Percentiles rank a stretch among this genome's conserved stretches.
Conservation (phyloP, 2,329 filamentous ascomycete species). For the Aspergillus ustus region DNA sequence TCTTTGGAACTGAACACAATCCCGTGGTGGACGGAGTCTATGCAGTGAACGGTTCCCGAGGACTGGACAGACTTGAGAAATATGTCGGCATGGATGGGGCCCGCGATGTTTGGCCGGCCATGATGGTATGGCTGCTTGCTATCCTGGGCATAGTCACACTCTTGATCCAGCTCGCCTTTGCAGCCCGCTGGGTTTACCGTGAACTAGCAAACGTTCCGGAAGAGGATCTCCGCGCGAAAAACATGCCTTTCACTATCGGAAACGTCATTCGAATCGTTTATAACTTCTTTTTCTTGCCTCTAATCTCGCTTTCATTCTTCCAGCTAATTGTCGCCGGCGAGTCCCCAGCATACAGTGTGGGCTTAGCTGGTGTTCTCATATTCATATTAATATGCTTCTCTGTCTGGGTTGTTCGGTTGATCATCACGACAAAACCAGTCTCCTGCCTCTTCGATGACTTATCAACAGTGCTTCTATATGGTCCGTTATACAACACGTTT, state of each 20-base stretch:
- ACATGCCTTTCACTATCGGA: constrained; percentile 81
- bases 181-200: constrained; percentile 75
- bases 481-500: constrained; percentile 96
- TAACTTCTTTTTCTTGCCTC: constrained; percentile 88
- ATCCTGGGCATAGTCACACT: constrained; percentile 71
- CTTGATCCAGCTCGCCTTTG: constrained; percentile 77
- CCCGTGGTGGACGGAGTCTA: constrained; percentile 87
- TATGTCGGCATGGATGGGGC: constrained; percentile 77
- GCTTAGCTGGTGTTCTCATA: constrained; percentile 74
- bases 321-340: constrained; percentile 77
- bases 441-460: constrained; percentile 92
- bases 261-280: constrained; percentile 84
- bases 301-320: constrained; percentile 85
- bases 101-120: constrained; percentile 88
- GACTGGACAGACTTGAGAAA: constrained; percentile 78
- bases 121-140: constrained; percentile 86
- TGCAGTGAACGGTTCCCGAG: constrained; percentile 74
- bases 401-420: constrained; percentile 78
- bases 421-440: constrained; percentile 78
- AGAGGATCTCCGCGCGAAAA: constrained; percentile 88
- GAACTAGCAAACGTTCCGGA: constrained; percentile 72
- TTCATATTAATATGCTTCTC: constrained; percentile 74
- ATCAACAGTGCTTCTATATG: constrained; percentile 84
- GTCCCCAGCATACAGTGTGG: constrained; percentile 74
- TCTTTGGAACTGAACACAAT: constrained; percentile 70